A percentile compares a stretch with the other conserved stretches of the same genome.
These are phyloP conservation scores for Penicillium sp. DNA, from an alignment of 2,329 filamentous ascomycete genomes.

Conservation along the genomic window DNA sequence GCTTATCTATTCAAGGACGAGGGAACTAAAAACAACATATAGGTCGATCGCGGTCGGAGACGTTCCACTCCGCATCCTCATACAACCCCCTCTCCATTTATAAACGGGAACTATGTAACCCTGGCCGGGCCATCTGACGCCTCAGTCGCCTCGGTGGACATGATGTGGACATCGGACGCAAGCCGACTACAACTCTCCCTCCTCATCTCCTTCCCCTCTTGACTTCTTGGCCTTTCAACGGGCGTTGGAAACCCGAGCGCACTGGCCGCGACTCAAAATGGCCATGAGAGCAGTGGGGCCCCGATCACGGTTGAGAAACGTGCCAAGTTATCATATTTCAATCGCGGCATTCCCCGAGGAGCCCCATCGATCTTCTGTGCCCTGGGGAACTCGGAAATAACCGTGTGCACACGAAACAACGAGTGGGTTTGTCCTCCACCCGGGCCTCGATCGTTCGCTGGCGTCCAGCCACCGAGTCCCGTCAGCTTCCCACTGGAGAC, in stretches of 20 bases:
- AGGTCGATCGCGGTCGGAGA: slow-evolving; percentile 9
- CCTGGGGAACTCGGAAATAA: slow-evolving; percentile 10
- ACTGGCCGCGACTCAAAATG: slow-evolving; percentile 13
- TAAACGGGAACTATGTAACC: slow-evolving; percentile 25
- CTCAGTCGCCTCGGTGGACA: not conserved
- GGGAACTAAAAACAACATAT: not conserved
- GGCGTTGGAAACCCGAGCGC: slow-evolving; percentile 8
- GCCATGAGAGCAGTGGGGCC: slow-evolving; percentile 5
- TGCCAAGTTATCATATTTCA: slow-evolving; percentile 8
- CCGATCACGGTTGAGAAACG: slow-evolving; percentile 6
- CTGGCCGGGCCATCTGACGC: slow-evolving; percentile 14
- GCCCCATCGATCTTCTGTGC: not conserved
- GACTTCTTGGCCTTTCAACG: slow-evolving; percentile 7
- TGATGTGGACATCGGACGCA: not conserved
- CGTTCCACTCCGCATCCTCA: slow-evolving; percentile 8
- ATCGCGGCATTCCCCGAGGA: slow-evolving; percentile 10
- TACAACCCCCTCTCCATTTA: slow-evolving; percentile 5
- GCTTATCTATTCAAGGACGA: not conserved
- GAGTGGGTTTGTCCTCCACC: not conserved
- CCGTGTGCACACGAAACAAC: slow-evolving; percentile 9
- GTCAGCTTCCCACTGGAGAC: slow-evolving; percentile 9
- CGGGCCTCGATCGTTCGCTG: slow-evolving; percentile 16
- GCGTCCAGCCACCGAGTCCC: slow-evolving; percentile 10
- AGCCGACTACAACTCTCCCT: not conserved
- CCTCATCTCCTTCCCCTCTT: not conserved